Evolutionary conservation across 108 stramenopile genomes (phyloP).

Genomic region (Cyclostephanos tholiformis): DNA sequence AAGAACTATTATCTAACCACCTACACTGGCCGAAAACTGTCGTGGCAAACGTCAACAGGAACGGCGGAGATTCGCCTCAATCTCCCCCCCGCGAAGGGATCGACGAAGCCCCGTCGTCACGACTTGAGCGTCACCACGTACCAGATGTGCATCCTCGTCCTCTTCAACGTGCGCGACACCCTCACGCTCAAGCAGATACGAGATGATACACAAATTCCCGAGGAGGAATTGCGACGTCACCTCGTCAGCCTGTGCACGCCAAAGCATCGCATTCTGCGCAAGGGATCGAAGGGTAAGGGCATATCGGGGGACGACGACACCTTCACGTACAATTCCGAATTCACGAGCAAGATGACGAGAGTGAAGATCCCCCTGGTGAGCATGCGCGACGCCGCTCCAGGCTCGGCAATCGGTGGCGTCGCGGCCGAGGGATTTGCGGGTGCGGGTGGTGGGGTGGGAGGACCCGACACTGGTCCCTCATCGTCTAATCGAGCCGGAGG

Average conservation of each 20-base stretch:
- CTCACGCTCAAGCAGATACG: slow-evolving; percentile 87
- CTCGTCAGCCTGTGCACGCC: slow-evolving; percentile 96
- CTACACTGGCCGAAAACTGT: slow-evolving; percentile 92
- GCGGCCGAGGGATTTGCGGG: slow-evolving; percentile 21
- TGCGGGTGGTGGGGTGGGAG: slow-evolving; percentile 23
- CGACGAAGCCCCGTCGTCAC: slow-evolving; percentile 70
- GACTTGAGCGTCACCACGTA: slow-evolving; percentile 95
- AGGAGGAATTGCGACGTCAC: slow-evolving; percentile 90
- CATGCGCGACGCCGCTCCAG: slow-evolving; percentile 71
- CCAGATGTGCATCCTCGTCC: slow-evolving; percentile 97
- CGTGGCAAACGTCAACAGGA: slow-evolving; percentile 95
- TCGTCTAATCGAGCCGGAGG: slow-evolving; percentile 29
- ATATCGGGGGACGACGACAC: slow-evolving; percentile 88
- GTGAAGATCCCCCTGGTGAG: slow-evolving; percentile 92
- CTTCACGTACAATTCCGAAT: slow-evolving; percentile 91
- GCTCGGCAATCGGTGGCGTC: slow-evolving; percentile 31
- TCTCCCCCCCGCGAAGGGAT: slow-evolving; percentile 61
- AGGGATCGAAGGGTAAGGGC: slow-evolving; percentile 91
- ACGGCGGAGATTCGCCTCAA: slow-evolving; percentile 87
- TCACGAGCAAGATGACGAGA: slow-evolving; percentile 86
- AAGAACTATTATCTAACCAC: slow-evolving; percentile 89
- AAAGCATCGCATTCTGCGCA: slow-evolving; percentile 90
- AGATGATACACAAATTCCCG: slow-evolving; percentile 85
- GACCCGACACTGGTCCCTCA: slow-evolving; percentile 32
- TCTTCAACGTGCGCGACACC: slow-evolving; percentile 87